Evolutionary conservation across 2,329 filamentous ascomycete species (phyloP), one percentile per base, ranked within the genome.

Genomic region (Penicillium thymicola): DNA sequence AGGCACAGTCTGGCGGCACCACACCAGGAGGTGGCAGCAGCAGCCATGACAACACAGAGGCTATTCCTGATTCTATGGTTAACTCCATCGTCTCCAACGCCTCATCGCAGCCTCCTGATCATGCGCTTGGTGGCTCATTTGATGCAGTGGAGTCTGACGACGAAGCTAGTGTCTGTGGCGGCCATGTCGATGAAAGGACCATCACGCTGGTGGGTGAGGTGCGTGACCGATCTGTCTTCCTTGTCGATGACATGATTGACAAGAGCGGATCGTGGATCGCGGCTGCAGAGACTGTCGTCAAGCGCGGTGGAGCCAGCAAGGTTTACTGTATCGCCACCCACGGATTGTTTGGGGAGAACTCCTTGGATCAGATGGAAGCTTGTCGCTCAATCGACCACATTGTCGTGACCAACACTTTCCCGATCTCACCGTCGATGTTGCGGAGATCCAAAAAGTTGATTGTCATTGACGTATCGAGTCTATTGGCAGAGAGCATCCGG

Each of bases 241-340:
- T 99, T 59, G 89, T 99, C 48, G 94, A 99, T 72, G 94, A 99
- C 73, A 97, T 99, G 89, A 97, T 99, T 69, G 94, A 99, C 78
- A 97, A 96, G 78, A 87, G 92, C 10, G 90, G 89, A 14, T 96
- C 91, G 7, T 99, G 94, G 94, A 95, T 99, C 65, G 93, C 93
- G 6, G 94, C 94, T 7, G 94, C 94, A 13, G 94, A 99, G 79
- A 96, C 92, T 1, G 93, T 96, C 2, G 90, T 96, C 51, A 97
- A 97, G 81, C 86, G 89, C 62, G 95, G 94, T 62, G 85, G 86
- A 43, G 94, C 94, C 1, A 96, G 90, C 66, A 94, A 89, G 75
- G 94, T 99, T 36, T 97, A 96, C 76, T 96, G 92, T 80, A 96
- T 99, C 78, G 94, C 93, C 8, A 97, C 94, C 0, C 94, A 99